Percentiles rank a stretch among this genome's conserved stretches.
Conservation (phyloP, 2,329 filamentous ascomycete genomes). For the Fusarium nygamai region DNA sequence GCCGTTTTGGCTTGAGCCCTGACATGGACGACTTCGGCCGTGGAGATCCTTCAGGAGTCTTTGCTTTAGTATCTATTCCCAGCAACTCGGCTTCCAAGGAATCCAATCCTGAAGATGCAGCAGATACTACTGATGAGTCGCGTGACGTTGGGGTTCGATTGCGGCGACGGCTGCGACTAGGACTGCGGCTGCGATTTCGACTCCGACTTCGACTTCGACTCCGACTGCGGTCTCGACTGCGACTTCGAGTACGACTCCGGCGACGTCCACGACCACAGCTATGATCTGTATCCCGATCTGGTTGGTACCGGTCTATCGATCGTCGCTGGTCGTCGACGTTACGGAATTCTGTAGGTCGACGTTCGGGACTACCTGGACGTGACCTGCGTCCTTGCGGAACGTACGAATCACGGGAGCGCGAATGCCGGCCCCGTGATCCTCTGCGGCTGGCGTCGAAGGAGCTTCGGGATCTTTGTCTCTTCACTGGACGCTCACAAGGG, state of each 20-base stretch:
- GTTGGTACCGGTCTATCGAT: conserved; percentile 29
- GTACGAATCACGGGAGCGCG: conserved; percentile 13
- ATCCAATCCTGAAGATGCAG: conserved; percentile 50
- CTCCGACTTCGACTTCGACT: neutral
- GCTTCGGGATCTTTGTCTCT: conserved; percentile 35
- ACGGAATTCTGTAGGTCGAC: conserved; percentile 7
- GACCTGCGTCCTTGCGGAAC: conserved; percentile 13
- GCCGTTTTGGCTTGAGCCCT: conserved; percentile 44
- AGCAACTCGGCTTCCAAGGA: conserved; percentile 53
- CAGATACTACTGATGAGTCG: conserved; percentile 45
- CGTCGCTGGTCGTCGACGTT: conserved; percentile 23
- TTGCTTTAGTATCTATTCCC: conserved; percentile 47
- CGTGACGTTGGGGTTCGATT: conserved; percentile 43
- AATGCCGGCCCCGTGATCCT: conserved; percentile 8
- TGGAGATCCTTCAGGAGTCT: conserved; percentile 40
- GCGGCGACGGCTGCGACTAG: conserved; percentile 6
- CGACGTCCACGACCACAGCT: conserved; percentile 1
- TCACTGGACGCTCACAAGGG: conserved; percentile 27
- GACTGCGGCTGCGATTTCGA: conserved; percentile 15
- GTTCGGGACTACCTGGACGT: conserved; percentile 25
- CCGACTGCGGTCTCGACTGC: neutral
- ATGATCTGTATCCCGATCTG: conserved; percentile 19
- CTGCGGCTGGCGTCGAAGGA: conserved; percentile 4
- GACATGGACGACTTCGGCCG: conserved; percentile 35
- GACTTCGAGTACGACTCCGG: conserved; percentile 8